These are phyloP conservation scores for Euphorbia corollata DNA, from an alignment of 441 rosid genomes.

Conservation along the genomic window DNA sequence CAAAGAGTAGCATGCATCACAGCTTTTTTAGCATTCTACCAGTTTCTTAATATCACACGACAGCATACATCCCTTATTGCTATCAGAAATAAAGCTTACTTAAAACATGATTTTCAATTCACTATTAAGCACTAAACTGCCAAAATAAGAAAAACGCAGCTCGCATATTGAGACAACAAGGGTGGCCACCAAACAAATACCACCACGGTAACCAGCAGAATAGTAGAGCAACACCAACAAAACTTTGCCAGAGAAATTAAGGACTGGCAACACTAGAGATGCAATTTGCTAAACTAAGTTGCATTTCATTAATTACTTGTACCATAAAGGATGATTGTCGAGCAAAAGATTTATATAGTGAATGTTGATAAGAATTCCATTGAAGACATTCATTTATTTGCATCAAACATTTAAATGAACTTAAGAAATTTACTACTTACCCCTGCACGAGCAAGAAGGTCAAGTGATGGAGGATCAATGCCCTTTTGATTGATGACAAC, in stretches of 20 bases:
- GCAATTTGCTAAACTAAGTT: background rate
- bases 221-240: background rate
- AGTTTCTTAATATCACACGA: background rate
- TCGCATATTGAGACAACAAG: background rate
- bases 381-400: background rate
- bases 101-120: background rate
- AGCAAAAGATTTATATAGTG: background rate
- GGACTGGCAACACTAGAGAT: background rate
- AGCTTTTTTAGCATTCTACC: background rate
- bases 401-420: slow-evolving; percentile 1
- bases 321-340: background rate
- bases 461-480: slow-evolving; percentile 88
- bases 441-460: slow-evolving; percentile 93
- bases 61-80: background rate
- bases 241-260: background rate
- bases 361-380: background rate
- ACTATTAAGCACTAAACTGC: background rate
- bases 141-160: background rate
- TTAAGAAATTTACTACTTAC: slow-evolving; percentile 35
- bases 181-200: background rate
- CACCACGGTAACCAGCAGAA: background rate
- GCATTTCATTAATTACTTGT: background rate
- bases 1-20: too few relatives aligned
- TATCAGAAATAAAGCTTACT: background rate
- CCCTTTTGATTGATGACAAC: slow-evolving; percentile 93